phyloP scores from a whole-genome alignment of 2,329 filamentous ascomycete species.

The Harringtonia lauricola region DNA sequence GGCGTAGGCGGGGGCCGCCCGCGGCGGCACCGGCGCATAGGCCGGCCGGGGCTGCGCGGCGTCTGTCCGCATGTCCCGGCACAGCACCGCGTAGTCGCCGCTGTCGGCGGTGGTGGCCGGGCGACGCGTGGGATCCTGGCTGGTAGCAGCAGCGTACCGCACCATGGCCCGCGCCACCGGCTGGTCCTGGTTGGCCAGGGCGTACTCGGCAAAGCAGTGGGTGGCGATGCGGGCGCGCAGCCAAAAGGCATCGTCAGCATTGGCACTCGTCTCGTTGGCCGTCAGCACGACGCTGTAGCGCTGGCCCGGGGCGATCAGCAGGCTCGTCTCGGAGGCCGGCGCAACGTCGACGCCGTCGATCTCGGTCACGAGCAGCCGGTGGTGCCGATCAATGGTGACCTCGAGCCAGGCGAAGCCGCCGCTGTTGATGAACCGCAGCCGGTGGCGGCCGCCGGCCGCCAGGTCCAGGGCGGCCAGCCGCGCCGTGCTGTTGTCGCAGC shows the following conservation, averaged over 20 bases:
- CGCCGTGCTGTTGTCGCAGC: slow-evolving; percentile 31
- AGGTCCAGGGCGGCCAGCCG: slow-evolving; percentile 32
- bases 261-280: slow-evolving; percentile 38
- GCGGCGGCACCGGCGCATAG: slow-evolving; percentile 30
- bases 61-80: slow-evolving; percentile 40
- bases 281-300: slow-evolving; percentile 57
- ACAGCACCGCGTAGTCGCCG: slow-evolving; percentile 26
- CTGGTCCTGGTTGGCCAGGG: slow-evolving; percentile 27
- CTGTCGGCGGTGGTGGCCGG: slow-evolving; percentile 24
- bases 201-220: slow-evolving; percentile 45
- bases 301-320: slow-evolving; percentile 60
- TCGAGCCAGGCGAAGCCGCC: slow-evolving; percentile 64
- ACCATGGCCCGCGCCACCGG: slow-evolving; percentile 38
- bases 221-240: slow-evolving; percentile 52
- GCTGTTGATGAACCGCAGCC: slow-evolving; percentile 58
- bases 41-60: too few species aligned
- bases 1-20: slow-evolving; percentile 31
- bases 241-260: slow-evolving; percentile 45
- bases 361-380: slow-evolving; percentile 43
- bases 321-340: slow-evolving; percentile 43
- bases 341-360: slow-evolving; percentile 59
- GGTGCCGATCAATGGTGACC: slow-evolving; percentile 57
- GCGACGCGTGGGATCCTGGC: neutral
- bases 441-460: slow-evolving; percentile 45
- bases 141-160: slow-evolving; percentile 23